A percentile compares a stretch with the other conserved stretches of the same genome.
phyloP scores from a whole-genome alignment of 2,329 filamentous ascomycete genomes.

The Rhytidhysteron rufulum region DNA sequence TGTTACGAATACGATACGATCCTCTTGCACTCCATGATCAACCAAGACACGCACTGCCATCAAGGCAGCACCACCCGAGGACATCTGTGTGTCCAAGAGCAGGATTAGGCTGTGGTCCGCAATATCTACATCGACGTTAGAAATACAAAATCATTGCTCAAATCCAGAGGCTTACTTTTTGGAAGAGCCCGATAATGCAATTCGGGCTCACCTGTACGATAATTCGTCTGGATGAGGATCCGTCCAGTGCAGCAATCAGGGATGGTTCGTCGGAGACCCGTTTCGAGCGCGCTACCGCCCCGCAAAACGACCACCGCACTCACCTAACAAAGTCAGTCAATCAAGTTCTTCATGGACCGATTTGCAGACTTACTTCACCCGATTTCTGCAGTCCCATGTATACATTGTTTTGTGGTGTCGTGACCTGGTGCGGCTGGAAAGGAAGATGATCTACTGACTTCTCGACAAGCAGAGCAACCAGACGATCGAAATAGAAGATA shows the following conservation, averaged over 20 bases:
- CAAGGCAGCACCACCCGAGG: slow-evolving; percentile 75
- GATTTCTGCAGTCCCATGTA: slow-evolving; percentile 70
- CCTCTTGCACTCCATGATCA: slow-evolving; percentile 83
- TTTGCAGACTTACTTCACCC: slow-evolving; percentile 50
- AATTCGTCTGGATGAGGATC: slow-evolving; percentile 83
- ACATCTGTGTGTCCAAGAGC: slow-evolving; percentile 91
- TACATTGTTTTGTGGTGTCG: slow-evolving; percentile 64
- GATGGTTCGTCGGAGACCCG: slow-evolving; percentile 81
- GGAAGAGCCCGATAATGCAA: slow-evolving; percentile 82
- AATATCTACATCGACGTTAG: slow-evolving; percentile 57
- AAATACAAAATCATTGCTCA: too few species aligned
- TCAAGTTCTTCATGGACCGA: not conserved
- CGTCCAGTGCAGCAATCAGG: slow-evolving; percentile 89
- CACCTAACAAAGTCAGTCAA: not conserved
- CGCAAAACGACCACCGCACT: slow-evolving; percentile 86
- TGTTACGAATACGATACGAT: slow-evolving; percentile 86
- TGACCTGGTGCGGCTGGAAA: slow-evolving; percentile 61
- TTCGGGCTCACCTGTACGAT: slow-evolving; percentile 71
- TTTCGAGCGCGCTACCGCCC: slow-evolving; percentile 84
- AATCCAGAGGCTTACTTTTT: slow-evolving; percentile 47
- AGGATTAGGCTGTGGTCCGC: slow-evolving; percentile 74
- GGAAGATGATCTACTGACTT: slow-evolving; percentile 53
- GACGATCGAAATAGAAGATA: slow-evolving; percentile 93
- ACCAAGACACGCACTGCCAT: slow-evolving; percentile 97
- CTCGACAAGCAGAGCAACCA: slow-evolving; percentile 82